phyloP scores from a whole-genome alignment of 179 eudicot genomes.

The Heliamphora pulchella region DNA sequence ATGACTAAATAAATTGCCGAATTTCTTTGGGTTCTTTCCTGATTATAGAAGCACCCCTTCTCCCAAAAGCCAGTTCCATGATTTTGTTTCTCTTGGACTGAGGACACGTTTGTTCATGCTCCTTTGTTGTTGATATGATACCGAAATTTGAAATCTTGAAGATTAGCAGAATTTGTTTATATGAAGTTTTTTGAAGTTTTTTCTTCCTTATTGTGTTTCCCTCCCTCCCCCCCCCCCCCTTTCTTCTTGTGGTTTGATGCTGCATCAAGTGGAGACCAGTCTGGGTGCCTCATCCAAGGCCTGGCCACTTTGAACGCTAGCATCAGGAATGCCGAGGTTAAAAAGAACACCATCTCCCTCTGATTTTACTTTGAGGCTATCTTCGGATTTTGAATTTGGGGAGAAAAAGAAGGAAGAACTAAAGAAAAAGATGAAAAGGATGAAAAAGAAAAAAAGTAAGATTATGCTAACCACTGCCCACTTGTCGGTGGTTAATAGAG shows the following conservation, averaged over 20 bases:
- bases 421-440: too few relatives aligned
- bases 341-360: too few relatives aligned
- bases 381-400: too few relatives aligned
- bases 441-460: too few relatives aligned
- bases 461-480: too few relatives aligned
- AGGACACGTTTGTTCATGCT: background rate
- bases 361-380: too few relatives aligned
- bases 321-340: too few relatives aligned
- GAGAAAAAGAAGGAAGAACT: too few relatives aligned
- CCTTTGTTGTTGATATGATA: slow-evolving; percentile 3
- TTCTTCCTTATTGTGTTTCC: background rate
- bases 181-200: background rate
- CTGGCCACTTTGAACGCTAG: background rate
- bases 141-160: background rate
- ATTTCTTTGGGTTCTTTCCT: too few relatives aligned
- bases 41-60: background rate
- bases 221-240: too few relatives aligned
- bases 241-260: background rate
- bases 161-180: slow-evolving; percentile 11
- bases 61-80: background rate
- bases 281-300: background rate
- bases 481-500: too few relatives aligned
- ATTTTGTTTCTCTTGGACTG: background rate
- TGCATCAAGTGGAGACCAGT: background rate
- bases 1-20: slow-evolving; percentile 10